A percentile compares a stretch with the other conserved stretches of the same genome.
Conservation (phyloP, 208 protist genomes). For the Acanthamoeba royreba region DNA sequence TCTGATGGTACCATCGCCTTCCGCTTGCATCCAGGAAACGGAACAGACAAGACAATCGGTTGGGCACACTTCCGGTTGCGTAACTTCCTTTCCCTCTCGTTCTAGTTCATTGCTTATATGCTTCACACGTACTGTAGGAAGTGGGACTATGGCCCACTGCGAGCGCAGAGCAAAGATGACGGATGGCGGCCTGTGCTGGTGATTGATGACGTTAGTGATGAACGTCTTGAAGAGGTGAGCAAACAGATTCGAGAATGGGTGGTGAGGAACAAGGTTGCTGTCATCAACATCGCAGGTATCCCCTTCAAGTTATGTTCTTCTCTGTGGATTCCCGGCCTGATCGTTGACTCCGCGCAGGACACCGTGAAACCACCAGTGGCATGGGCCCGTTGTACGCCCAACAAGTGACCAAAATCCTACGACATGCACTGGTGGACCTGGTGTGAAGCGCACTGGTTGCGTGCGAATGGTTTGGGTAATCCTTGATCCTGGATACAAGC, state of each 20-base stretch:
- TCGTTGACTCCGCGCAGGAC: not conserved
- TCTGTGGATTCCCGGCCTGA: not conserved
- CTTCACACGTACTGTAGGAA: not conserved
- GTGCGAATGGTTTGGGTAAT: no score
- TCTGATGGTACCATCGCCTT: constrained; percentile 36
- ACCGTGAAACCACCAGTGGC: constrained; percentile 20
- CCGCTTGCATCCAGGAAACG: not conserved
- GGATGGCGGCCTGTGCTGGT: constrained; percentile 31
- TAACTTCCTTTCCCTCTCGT: not conserved
- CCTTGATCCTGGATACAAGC: no score
- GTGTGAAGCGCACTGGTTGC: not conserved
- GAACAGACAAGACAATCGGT: constrained; percentile 35
- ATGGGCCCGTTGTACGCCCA: not conserved
- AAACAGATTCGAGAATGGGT: not conserved
- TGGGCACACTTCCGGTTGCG: constrained; percentile 18
- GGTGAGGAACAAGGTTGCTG: not conserved
- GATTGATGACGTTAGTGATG: constrained; percentile 31
- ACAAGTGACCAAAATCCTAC: constrained; percentile 32
- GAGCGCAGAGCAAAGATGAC: not conserved
- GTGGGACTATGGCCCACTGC: not conserved
- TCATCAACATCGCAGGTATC: constrained; percentile 28
- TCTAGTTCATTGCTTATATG: not conserved
- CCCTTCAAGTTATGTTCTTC: not conserved
- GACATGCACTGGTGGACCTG: not conserved
- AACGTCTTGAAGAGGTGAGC: not conserved